Evolutionary conservation across 345 rosid genomes (phyloP).

Genomic region (Lepidium sativum): DNA sequence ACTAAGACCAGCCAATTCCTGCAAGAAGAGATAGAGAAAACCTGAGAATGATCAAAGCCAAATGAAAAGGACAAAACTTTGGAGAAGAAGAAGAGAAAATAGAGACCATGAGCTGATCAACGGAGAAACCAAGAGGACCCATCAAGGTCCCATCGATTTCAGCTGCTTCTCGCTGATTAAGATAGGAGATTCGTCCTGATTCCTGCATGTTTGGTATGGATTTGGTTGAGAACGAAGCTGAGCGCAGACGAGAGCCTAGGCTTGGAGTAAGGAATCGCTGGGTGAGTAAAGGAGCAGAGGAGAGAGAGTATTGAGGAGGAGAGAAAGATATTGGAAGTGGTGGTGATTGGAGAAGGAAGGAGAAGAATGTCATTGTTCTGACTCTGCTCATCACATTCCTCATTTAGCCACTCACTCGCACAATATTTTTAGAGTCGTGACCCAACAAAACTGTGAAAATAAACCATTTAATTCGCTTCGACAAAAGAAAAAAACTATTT

Average conservation of each 20-base stretch:
- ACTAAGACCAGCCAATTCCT: constrained; percentile 98
- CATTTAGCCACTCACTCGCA: constrained; percentile 18
- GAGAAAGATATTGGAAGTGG: constrained; percentile 18
- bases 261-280: not conserved
- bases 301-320: not conserved
- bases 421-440: too few species aligned
- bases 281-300: not conserved
- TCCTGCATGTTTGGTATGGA: constrained; percentile 29
- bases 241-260: constrained; percentile 19
- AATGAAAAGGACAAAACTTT: not conserved
- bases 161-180: constrained; percentile 72
- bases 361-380: constrained; percentile 45
- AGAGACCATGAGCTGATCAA: constrained; percentile 84
- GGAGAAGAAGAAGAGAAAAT: not conserved
- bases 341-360: constrained; percentile 30
- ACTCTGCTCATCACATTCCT: constrained; percentile 20
- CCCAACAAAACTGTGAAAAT: not conserved
- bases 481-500: too few species aligned
- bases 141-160: constrained; percentile 82
- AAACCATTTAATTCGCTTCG: too few species aligned
- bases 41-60: not conserved
- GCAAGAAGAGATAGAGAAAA: constrained; percentile 2
- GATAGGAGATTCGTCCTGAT: constrained; percentile 45
- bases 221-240: constrained; percentile 30
- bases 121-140: constrained; percentile 90